Base-by-base conservation (phyloP, 2,329 filamentous ascomycete species). In the Pestalotiopsis sp. region DNA sequence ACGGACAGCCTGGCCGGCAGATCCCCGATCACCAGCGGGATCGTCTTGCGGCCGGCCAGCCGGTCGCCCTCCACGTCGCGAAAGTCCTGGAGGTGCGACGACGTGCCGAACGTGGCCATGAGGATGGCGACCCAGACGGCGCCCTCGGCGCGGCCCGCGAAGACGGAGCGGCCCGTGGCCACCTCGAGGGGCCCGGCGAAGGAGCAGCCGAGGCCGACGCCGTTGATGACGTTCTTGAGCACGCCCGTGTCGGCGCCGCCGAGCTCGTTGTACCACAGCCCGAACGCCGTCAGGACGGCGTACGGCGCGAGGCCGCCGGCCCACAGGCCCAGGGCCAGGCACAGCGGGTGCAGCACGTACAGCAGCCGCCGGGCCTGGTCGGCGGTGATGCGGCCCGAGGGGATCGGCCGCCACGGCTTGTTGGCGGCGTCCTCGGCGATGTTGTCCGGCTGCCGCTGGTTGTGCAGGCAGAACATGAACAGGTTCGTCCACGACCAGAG, bases 361-460 rank as follows among this genome's bases (percentile, higher is more conserved):
- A 70, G 66, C 14, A 59, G 27, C 4, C 3, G 27, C 5, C 65
- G 68, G 6, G 70, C 59, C 31, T 72, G 68, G 14, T 67, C 12
- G 12, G 59, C 14, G 2, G 65, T 71, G 17, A 70, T 27, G 17
- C 67, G 64, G 3, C 65, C 66, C 2, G 72, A 49, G 3, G 70
- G 66, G 2, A 72, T 63, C 4, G 69, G 71, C 2, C 71, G 59
- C 71, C 72, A 73, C 5, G 71, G 71, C 31, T 73, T 73, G 60
- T 73, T 73, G 6, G 70, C 5, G 7, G 39, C 59, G 62, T 73
- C 72, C 39, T 73, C 72, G 0, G 41, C n/a, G 12, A 71, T 68
- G 1, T 41, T 27, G 7, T 17, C 31, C 1, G 59, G 5, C 1
- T 67, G 64, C 1, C 69, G 62, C 60, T 73, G 72, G 25, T 73